Evolutionary conservation across 2,329 filamentous ascomycete genomes (phyloP), one percentile per base, ranked within the genome.

Genomic region (Colletotrichum incanum): DNA sequence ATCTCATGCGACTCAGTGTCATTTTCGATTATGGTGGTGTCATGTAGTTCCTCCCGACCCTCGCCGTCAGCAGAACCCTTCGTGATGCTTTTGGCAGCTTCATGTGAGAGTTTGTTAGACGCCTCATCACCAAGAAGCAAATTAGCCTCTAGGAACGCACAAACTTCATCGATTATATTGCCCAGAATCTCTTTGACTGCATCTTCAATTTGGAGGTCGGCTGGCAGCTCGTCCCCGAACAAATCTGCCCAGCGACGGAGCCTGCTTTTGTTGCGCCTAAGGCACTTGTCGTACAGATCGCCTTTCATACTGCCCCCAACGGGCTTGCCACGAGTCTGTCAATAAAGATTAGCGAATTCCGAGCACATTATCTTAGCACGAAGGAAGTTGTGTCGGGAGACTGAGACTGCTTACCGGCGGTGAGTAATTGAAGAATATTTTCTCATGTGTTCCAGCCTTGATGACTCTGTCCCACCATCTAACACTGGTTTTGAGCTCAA

Each of bases 401-500:
- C 1, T 12, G 34, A 37, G 11, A 20, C 11, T 34, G 39, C 85
- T 78, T 77, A 88, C 86, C 50, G 86, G 86, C 11, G 85, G 84
- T n/a, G 77, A 55, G 67, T 89, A 89, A 56, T 82, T 81, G 71
- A 88, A 88, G 28, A 75, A 77, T 0, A 74, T 76, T 12, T 68
- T 67, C 4, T 79, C 77, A 64, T 73, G 81, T 1, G 79, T 82
- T 6, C 78, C 78, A 41, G 80, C 77, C 59, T 77, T 77, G 6
- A 80, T 65, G 1, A 89, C 78, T 18, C 90, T 84, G 54, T 90
- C 81, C n/a, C 88, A 83, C 92, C 92, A 94, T 1, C 82, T 78
- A 12, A 90, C 82, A 0, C 88, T 88, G 0, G 90, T 90, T 78
- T 90, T 89, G 9, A 82, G 81, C 14, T 78, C 79, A 77, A 94